Base-by-base conservation (phyloP, 73 alveolate genomes). In the Tetrahymena malaccensis region DNA sequence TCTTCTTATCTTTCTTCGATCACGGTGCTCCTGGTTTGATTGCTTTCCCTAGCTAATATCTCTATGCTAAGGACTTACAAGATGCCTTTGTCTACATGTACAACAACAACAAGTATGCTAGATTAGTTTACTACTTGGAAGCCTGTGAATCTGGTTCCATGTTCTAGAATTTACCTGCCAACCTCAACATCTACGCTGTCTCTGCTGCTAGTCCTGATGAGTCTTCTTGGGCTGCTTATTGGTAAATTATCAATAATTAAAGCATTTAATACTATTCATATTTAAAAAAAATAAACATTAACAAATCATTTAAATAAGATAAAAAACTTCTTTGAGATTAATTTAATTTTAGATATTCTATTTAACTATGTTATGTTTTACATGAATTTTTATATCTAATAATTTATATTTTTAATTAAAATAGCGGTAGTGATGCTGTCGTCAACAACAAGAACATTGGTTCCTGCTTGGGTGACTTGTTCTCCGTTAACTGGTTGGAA, bases 111-210 rank as follows among this genome's bases (percentile, higher is more conserved):
- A 98, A 97, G 99, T 99, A 98, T 96, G 97, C 96, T 43, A 96
- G 97, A 96, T 84, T 99, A 97, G 99, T 98, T 27, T 94, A 98
- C 97, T 99, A 98, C 97, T 94, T 99, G 57, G 99, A 99, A 98
- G 99, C 99, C 38, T 99, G 99, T 97, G 99, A 99, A 96, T 95
- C 99, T 93, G 99, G 99, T 37, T 98, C 99, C 55, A 98, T 99
- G 99, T 99, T 99, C 96, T 96, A 97, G 94, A 93, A 95, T 17
- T 43, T 93, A 55, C 94, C 96, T 37, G 95, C 85, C 2, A 25
- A 94, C 93, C 83, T 43, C 93, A 98, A 97, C 96, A 97, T 99
- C 93, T 99, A 97, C 94, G 99, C 99, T 43, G 96, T 98, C 94
- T 96, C 99, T 43, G 99, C 99, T 95, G 99, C 99, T 95, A 98